Base-by-base conservation (phyloP, 1,139 yeast species). In the Debaryomyces coudertii region DNA sequence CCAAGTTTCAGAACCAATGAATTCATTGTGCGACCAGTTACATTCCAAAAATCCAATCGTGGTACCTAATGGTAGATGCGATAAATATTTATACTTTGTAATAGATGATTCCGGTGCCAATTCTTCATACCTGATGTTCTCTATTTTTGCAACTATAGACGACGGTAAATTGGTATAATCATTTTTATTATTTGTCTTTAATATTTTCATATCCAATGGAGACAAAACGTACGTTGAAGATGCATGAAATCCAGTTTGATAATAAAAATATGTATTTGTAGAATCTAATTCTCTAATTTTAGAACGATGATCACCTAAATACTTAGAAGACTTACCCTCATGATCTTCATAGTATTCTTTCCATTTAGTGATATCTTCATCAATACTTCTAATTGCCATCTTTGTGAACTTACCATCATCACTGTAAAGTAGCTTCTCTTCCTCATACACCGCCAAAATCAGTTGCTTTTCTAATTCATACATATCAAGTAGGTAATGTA, bases 31-130 rank as follows among this genome's bases (percentile, higher is more conserved):
- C 28, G 59, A 52, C 98, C 99, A 93, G 58, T 89, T 84, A 48
- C 97, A 80, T 57, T 93, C 98, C 47, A 95, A 59, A 53, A 90
- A 85, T 11, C 93, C 96, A 39, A 93, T 66, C 37, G 87, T 87
- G 0, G 96, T 84, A 1, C 97, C 97, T 27, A 81, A 62, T 0
- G 99, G 98, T 30, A 90, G 66, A 64, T 92, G 95, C 1, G 87
- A 77, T 47, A 93, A 68, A 60, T 87, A 90, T 61, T 90, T 92
- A 62, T 79, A 79, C 54, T 83, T 81, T 46, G 81, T 79, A 6
- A 84, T 66, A 11, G 87, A 62, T 50, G 71, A 49, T 66, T 82
- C 67, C 56, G 80, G 46, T 69, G 82, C 45, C 41, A 82, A 73
- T 24, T 86, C 92, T 49, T 80, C 85, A 58, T 79, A 80, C 41